Evolutionary conservation across 345 rosid genomes (phyloP), one percentile per base, ranked within the genome.

Genomic region (Salix suchowensis): DNA sequence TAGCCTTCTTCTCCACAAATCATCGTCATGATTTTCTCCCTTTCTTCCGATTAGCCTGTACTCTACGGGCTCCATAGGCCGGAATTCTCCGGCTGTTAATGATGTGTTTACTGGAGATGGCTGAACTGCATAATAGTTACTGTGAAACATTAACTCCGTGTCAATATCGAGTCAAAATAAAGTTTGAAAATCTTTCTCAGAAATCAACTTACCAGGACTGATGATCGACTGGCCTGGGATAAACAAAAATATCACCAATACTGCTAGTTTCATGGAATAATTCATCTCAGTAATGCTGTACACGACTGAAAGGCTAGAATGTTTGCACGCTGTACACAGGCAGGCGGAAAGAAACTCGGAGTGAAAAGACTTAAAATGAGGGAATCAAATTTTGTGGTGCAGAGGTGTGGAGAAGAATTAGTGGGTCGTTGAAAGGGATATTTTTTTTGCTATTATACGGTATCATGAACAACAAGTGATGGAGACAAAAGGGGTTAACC

Each of bases 1-100:
- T 34, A 82, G 78, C 82, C 69, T 74, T 69, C 87, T n/a, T 10
- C 78, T 52, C 15, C 36, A 52, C 30, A 24, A 13, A 70, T 46
- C 73, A 70, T 28, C 67, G 15, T 9, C 19, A 3, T 11, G 44
- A 40, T 30, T 1, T 6, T 6, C 48, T 66, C 62, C 62, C 62
- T n/a, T 55, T n/a, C 62, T n/a, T 55, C 62, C 65, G 7, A 34
- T 12, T 52, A 34, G 9, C 72, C 64, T 39, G 66, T 75, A 75
- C 52, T 52, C 54, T 0, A 15, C 24, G 7, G 52, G 65, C 39
- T 76, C 67, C 26, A 13, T 39, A 34, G 78, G 78, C 72, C 16
- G 42, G 54, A 68, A 54, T 39, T 54, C 73, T 28, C 34, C 50
- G 23, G 23, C 62, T 15, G 46, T 8, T 14, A 28, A 72, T 37